phyloP scores from a whole-genome alignment of 78 protist genomes.

The Dictyostelium purpureum region DNA sequence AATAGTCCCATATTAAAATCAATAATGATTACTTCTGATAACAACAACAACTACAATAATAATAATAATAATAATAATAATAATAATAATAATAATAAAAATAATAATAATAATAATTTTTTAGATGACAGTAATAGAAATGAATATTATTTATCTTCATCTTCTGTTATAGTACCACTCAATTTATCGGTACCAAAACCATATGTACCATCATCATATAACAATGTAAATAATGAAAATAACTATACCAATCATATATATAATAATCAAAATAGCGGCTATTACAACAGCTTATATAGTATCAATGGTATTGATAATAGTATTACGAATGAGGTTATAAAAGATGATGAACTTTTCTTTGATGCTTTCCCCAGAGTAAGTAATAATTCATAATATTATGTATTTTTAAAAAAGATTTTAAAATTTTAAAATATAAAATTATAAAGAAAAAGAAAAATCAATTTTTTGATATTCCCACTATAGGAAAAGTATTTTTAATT shows the following conservation, averaged over 20 bases:
- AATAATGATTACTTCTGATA: too few species aligned
- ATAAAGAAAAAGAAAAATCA: not conserved
- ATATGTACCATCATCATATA: not conserved
- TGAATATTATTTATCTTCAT: not conserved
- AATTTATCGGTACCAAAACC: not conserved
- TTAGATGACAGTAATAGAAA: not conserved
- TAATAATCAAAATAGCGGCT: not conserved
- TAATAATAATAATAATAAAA: too few species aligned
- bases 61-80: not conserved
- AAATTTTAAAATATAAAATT: too few species aligned
- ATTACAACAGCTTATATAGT: not conserved
- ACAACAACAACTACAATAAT: too few species aligned
- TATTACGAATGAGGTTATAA: not conserved
- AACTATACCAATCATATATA: not conserved
- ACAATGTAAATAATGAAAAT: not conserved
- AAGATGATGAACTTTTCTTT: not conserved
- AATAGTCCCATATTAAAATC: too few species aligned
- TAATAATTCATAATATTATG: not conserved
- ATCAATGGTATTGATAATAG: not conserved
- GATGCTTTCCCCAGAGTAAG: constrained; percentile 20
- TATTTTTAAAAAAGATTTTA: not conserved
- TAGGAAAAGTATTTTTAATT: constrained; percentile 19
- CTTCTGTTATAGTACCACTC: not conserved
- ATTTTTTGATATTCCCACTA: constrained; percentile 13
- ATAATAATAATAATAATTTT: too few species aligned